Evolutionary conservation across 768 basidiomycete genomes (phyloP).

Genomic region (Antrodiella citrinella): DNA sequence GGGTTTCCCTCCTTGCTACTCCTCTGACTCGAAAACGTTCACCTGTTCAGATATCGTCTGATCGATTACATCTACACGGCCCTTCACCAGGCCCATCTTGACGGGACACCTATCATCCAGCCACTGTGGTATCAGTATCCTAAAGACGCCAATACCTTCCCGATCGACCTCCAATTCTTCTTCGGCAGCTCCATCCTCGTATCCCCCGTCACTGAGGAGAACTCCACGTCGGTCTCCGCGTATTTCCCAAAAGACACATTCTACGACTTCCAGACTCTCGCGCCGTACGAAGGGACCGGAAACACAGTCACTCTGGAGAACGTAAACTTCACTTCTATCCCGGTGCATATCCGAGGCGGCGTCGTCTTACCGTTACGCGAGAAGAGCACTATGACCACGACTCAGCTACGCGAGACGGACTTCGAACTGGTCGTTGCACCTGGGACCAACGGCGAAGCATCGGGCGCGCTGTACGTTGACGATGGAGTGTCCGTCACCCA

Average conservation of each 20-base stretch:
- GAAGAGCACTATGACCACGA: constrained; percentile 52
- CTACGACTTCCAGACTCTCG: constrained; percentile 52
- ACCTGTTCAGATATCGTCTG: constrained; percentile 45
- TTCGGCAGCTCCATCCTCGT: constrained; percentile 61
- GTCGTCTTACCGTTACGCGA: constrained; percentile 49
- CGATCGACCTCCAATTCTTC: constrained; percentile 63
- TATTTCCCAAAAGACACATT: constrained; percentile 60
- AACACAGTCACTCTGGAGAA: constrained; percentile 34
- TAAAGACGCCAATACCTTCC: constrained; percentile 47
- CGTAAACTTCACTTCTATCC: constrained; percentile 50
- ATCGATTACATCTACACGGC: constrained; percentile 68
- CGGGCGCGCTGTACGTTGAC: constrained; percentile 51
- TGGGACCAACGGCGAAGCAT: constrained; percentile 38
- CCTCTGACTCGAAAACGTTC: neutral
- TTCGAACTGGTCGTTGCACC: constrained; percentile 63
- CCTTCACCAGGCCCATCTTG: constrained; percentile 47
- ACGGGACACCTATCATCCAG: constrained; percentile 59
- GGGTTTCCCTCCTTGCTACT: neutral
- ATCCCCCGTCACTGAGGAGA: constrained; percentile 57
- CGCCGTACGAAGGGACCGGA: constrained; percentile 41
- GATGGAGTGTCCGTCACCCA: constrained; percentile 47
- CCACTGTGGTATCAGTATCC: constrained; percentile 66
- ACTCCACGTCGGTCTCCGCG: constrained; percentile 46
- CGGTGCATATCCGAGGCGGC: constrained; percentile 55
- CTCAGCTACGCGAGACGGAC: constrained; percentile 40